Evolutionary conservation across 2,329 filamentous ascomycete species (phyloP).

Genomic region (Stagonosporopsis cucurbitacearum): DNA sequence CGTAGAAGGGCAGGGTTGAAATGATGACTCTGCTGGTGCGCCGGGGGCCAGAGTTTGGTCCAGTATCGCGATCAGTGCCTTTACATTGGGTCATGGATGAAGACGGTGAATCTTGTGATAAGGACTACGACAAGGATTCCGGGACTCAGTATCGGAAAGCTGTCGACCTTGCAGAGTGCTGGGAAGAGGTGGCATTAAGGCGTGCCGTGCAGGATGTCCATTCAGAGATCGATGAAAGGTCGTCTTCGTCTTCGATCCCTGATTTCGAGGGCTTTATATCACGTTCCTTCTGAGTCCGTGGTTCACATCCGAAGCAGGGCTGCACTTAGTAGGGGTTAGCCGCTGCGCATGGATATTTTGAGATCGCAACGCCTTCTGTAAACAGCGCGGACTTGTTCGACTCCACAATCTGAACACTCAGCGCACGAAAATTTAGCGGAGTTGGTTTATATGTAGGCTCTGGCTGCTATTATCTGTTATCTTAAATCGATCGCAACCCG

Average conservation of each 20-base stretch:
- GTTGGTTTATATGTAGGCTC: background rate
- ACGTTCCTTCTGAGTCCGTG: background rate
- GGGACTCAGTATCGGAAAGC: background rate
- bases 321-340: background rate
- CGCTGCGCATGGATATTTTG: background rate
- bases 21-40: background rate
- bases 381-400: no score
- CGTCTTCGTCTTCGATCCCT: background rate
- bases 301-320: background rate
- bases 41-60: background rate
- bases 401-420: no score
- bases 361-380: no score
- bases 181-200: background rate
- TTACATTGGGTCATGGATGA: background rate
- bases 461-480: no score
- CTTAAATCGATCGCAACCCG: background rate
- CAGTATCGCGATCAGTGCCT: background rate
- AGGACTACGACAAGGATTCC: background rate
- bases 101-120: background rate
- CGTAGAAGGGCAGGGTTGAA: background rate
- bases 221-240: background rate
- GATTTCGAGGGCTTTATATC: background rate
- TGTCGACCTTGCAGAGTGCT: background rate
- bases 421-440: background rate
- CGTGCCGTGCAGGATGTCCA: background rate